A percentile compares a stretch with the other conserved stretches of the same genome.
phyloP scores from a whole-genome alignment of 495 filamentous ascomycete genomes.

The Penicillium waksmanii region DNA sequence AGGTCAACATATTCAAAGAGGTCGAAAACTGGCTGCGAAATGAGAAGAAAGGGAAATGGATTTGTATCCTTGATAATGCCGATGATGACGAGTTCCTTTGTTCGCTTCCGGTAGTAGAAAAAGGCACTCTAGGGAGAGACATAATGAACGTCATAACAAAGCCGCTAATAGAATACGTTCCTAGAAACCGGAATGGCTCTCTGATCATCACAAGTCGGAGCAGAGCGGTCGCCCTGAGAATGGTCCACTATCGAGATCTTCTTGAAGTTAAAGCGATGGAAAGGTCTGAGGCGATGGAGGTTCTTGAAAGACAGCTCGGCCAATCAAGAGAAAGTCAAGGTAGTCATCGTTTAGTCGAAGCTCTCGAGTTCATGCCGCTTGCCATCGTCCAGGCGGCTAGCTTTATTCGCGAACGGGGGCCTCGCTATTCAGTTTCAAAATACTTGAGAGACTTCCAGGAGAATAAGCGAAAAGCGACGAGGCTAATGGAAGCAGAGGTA shows the following conservation, averaged over 20 bases:
- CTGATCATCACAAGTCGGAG: no score
- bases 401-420: conserved; percentile 39
- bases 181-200: no score
- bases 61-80: conserved; percentile 8
- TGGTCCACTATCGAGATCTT: no score
- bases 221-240: no score
- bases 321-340: no score
- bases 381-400: conserved; percentile 41
- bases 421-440: conserved; percentile 14
- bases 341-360: no score
- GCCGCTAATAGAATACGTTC: no score
- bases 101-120: conserved; percentile 22
- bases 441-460: conserved; percentile 41
- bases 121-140: no score
- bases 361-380: conserved; percentile 42
- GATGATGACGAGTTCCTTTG: conserved; percentile 4
- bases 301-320: no score
- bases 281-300: no score
- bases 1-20: neutral
- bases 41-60: conserved; percentile 1
- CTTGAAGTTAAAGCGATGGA: no score
- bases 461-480: conserved; percentile 1
- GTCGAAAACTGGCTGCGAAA: neutral
- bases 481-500: conserved; percentile 1
- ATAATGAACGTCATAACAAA: no score